phyloP scores from a whole-genome alignment of 768 basidiomycete genomes.

The Auricularia sp. region DNA sequence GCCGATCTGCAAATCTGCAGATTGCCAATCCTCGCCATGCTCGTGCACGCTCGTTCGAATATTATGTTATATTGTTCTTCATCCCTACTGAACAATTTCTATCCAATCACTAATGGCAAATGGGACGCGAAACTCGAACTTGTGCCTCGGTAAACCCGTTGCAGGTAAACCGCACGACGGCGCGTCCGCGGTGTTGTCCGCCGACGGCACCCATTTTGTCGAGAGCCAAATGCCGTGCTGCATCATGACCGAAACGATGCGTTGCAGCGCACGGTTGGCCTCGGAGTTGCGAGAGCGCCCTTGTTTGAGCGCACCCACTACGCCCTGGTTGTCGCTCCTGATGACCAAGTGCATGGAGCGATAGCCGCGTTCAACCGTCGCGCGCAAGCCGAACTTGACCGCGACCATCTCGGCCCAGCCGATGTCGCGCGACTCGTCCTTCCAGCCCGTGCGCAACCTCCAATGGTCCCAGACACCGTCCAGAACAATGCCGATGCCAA shows the following conservation, averaged over 20 bases:
- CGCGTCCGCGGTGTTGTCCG: neutral
- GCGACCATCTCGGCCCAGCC: neutral
- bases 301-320: neutral
- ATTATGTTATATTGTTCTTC: neutral
- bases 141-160: neutral
- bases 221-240: slow-evolving; percentile 3
- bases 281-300: neutral
- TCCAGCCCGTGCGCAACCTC: neutral
- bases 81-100: neutral
- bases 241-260: neutral
- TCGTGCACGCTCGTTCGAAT: neutral
- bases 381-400: neutral
- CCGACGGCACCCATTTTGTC: neutral
- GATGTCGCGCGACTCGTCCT: neutral
- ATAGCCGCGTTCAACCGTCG: neutral
- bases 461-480: neutral
- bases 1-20: neutral
- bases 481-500: neutral
- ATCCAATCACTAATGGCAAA: neutral
- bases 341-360: neutral
- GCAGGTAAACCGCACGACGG: neutral
- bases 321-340: neutral
- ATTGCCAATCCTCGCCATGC: neutral
- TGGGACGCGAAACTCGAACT: neutral
- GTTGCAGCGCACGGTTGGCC: neutral